Conservation (phyloP, 2,329 filamentous ascomycete genomes). For the Ophiosphaerella narmari region DNA sequence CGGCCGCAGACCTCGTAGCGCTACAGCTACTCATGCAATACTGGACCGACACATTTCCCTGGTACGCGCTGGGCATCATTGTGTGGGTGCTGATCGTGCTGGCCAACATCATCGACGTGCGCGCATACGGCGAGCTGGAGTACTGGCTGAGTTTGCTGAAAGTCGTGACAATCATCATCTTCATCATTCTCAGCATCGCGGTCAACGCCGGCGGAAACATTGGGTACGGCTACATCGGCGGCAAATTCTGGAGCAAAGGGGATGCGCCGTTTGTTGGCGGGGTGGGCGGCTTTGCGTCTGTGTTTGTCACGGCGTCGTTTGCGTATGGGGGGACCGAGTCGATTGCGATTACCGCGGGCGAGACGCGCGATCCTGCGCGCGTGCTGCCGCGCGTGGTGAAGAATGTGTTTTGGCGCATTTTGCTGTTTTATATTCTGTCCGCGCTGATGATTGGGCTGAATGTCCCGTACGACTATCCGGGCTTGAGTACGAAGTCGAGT, state of each 20-base stretch:
- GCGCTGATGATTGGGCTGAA: conserved; percentile 50
- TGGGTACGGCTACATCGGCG: conserved; percentile 52
- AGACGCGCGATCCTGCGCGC: conserved; percentile 78
- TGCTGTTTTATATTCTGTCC: conserved; percentile 49
- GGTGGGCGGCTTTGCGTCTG: conserved; percentile 63
- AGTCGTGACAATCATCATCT: conserved; percentile 40
- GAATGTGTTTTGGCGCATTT: conserved; percentile 73
- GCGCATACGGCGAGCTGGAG: conserved; percentile 44
- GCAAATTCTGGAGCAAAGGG: conserved; percentile 69
- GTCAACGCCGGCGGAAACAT: conserved; percentile 33
- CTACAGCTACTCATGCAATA: conserved; percentile 41
- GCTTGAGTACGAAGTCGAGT: conserved; percentile 41
- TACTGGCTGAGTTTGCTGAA: conserved; percentile 44
- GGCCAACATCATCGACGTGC: conserved; percentile 44
- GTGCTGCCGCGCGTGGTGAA: conserved; percentile 85
- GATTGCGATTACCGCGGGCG: conserved; percentile 76
- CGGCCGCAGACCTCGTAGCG: conserved; percentile 42
- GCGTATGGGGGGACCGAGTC: conserved; percentile 76
- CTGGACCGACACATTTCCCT: conserved; percentile 43
- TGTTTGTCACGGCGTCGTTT: conserved; percentile 77
- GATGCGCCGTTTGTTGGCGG: conserved; percentile 54
- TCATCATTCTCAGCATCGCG: conserved; percentile 39
- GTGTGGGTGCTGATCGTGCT: conserved; percentile 40
- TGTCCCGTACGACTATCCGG: conserved; percentile 45
- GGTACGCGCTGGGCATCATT: conserved; percentile 36